A percentile compares a stretch with the other conserved stretches of the same genome.
Conservation (phyloP, 208 protist genomes). For the Leishmania martiniquensis region DNA sequence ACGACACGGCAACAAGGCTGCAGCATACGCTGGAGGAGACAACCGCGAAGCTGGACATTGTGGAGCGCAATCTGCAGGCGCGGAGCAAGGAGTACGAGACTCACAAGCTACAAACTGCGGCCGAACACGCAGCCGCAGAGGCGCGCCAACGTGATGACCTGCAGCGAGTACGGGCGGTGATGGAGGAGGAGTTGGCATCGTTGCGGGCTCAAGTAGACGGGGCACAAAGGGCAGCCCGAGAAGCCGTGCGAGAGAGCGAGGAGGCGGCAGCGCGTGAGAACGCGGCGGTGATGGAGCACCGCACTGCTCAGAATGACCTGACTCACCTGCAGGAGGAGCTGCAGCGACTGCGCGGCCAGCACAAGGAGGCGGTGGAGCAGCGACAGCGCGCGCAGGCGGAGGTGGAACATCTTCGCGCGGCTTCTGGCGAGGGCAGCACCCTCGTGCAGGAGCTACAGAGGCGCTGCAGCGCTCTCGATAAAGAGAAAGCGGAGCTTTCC, state of each 20-base stretch:
- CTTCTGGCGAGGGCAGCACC: conserved; percentile 30
- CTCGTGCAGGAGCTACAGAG: conserved; percentile 27
- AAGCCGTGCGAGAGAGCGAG: conserved; percentile 46
- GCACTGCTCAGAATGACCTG: conserved; percentile 37
- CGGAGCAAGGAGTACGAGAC: conserved; percentile 17
- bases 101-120: conserved; percentile 14
- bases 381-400: conserved; percentile 38
- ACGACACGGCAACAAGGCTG: conserved; percentile 20
- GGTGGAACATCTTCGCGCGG: conserved; percentile 31
- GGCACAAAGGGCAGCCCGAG: conserved; percentile 36
- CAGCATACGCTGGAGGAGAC: conserved; percentile 41
- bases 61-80: conserved; percentile 17
- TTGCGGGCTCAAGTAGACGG: conserved; percentile 42
- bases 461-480: conserved; percentile 25
- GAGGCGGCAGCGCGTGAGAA: conserved; percentile 37
- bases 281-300: conserved; percentile 27
- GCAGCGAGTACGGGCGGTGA: conserved; percentile 38
- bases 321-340: conserved; percentile 25
- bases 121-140: conserved; percentile 25
- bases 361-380: conserved; percentile 32
- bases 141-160: conserved; percentile 35
- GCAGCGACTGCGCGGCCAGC: conserved; percentile 29
- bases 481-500: conserved; percentile 39
- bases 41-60: conserved; percentile 11
- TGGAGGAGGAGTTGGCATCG: conserved; percentile 52